phyloP scores from a whole-genome alignment of 2,329 filamentous ascomycete species.

The Trichothecium sympodiale region DNA sequence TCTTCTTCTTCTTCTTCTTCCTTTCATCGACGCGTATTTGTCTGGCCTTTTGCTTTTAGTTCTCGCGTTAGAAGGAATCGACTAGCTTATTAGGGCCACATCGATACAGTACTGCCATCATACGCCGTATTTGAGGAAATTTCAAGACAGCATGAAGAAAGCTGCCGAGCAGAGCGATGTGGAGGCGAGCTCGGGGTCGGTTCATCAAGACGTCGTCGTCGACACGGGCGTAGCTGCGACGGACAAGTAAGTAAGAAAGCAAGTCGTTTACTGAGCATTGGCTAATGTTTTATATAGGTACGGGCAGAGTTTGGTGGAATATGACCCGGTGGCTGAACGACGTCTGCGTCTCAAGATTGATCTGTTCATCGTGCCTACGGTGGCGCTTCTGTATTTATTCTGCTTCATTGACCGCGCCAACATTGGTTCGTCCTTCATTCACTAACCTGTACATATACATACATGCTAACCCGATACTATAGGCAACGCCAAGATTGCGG shows the following conservation, averaged over 20 bases:
- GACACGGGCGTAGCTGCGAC: constrained; percentile 6
- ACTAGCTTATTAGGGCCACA: too few relatives aligned
- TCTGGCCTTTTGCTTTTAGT: too few relatives aligned
- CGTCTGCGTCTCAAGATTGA: constrained; percentile 53
- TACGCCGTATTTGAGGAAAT: too few relatives aligned
- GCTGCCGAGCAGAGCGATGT: constrained; percentile 2
- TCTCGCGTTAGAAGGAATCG: too few relatives aligned
- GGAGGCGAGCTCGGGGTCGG: constrained; percentile 1
- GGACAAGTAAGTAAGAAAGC: constrained; percentile 4
- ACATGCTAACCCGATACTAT: neutral
- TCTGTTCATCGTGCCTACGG: constrained; percentile 50
- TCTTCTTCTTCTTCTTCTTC: too few relatives aligned
- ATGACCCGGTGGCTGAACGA: constrained; percentile 45
- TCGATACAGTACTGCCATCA: too few relatives aligned
- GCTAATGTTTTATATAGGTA: constrained; percentile 26
- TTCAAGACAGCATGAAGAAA: too few relatives aligned
- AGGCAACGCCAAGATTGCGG: constrained; percentile 60
- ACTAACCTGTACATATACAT: neutral
- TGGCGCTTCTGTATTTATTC: constrained; percentile 45
- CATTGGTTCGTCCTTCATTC: constrained; percentile 34
- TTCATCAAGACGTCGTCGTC: neutral
- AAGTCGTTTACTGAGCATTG: neutral
- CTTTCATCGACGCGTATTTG: too few relatives aligned
- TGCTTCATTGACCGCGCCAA: constrained; percentile 55
- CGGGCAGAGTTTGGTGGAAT: constrained; percentile 35